These are phyloP conservation scores for Ceratocystis diversiconidia DNA, from an alignment of 2,329 filamentous ascomycete genomes.

Conservation along the genomic window DNA sequence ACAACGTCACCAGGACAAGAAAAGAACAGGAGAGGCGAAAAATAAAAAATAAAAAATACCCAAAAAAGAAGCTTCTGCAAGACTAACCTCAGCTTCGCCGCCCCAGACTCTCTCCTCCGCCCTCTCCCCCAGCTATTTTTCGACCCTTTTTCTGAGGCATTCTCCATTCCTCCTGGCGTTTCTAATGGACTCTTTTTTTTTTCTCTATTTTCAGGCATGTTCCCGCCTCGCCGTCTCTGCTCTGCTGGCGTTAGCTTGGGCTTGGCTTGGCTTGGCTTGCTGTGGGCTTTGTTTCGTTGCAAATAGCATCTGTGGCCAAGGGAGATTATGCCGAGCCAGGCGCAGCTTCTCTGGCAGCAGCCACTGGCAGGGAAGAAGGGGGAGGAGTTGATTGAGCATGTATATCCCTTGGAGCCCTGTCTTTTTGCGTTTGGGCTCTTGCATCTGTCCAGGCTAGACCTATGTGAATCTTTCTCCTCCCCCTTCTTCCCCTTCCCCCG, in stretches of 20 bases:
- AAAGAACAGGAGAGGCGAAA: neutral
- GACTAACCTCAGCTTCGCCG: neutral
- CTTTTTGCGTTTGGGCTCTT: neutral
- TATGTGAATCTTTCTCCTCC: neutral
- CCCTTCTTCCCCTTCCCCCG: neutral
- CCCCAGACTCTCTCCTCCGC: neutral
- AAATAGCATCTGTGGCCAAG: conserved; percentile 6
- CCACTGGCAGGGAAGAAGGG: neutral
- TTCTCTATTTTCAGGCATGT: neutral
- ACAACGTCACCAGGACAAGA: neutral
- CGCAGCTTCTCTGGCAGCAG: conserved; percentile 5
- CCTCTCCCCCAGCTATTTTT: neutral
- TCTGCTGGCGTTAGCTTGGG: neutral
- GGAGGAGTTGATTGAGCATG: neutral
- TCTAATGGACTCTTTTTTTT: neutral
- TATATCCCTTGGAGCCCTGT: neutral
- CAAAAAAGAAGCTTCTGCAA: neutral
- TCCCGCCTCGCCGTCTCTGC: neutral
- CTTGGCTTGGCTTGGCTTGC: neutral
- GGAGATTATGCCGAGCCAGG: conserved; percentile 6
- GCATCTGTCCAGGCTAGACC: neutral
- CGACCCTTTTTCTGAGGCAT: neutral
- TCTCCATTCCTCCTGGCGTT: neutral
- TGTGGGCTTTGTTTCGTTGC: conserved; percentile 1
- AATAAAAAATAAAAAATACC: neutral